Percentiles rank a stretch among this genome's conserved stretches.
phyloP scores from a whole-genome alignment of 2,329 filamentous ascomycete genomes.

The Colletotrichum falcatum region DNA sequence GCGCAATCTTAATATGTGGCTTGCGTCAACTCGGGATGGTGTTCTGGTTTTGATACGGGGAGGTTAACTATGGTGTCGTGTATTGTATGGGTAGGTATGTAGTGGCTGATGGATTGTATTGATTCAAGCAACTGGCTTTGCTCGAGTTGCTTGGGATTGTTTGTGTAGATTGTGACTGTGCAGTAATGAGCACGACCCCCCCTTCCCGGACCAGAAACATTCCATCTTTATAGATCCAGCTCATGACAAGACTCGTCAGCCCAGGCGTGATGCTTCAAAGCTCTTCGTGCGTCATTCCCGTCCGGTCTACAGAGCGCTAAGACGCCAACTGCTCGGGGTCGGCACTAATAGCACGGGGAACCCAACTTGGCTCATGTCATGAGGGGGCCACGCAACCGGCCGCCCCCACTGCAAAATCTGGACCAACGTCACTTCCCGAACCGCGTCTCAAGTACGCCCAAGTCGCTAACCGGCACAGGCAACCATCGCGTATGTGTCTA shows the following conservation, averaged over 20 bases:
- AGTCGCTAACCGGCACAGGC: conserved; percentile 11
- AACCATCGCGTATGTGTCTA: too few species aligned
- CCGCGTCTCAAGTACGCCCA: conserved; percentile 6
- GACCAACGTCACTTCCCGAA: conserved; percentile 28
- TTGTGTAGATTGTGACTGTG: not conserved
- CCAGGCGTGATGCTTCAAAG: conserved; percentile 17
- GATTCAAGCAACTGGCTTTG: not conserved
- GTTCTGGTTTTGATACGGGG: not conserved
- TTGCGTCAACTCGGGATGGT: not conserved
- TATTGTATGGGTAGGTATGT: not conserved
- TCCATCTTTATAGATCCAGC: not conserved
- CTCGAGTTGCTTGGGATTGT: not conserved
- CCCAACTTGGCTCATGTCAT: conserved; percentile 34
- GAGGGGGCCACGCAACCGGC: conserved; percentile 33
- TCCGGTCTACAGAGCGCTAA: conserved; percentile 24
- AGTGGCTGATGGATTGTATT: not conserved
- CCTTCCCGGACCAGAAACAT: not conserved
- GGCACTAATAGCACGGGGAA: conserved; percentile 7
- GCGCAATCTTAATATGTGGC: too few species aligned
- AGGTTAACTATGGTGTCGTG: not conserved
- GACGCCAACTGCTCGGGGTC: conserved; percentile 18
- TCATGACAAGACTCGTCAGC: not conserved
- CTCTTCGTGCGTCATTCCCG: conserved; percentile 35
- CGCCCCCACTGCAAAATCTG: conserved; percentile 23
- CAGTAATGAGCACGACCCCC: fast-evolving